Percentiles rank a stretch among this genome's conserved stretches.
These are phyloP conservation scores for Ustilago hordei DNA, from an alignment of 1,284 basidiomycete species.

Conservation along the genomic window DNA sequence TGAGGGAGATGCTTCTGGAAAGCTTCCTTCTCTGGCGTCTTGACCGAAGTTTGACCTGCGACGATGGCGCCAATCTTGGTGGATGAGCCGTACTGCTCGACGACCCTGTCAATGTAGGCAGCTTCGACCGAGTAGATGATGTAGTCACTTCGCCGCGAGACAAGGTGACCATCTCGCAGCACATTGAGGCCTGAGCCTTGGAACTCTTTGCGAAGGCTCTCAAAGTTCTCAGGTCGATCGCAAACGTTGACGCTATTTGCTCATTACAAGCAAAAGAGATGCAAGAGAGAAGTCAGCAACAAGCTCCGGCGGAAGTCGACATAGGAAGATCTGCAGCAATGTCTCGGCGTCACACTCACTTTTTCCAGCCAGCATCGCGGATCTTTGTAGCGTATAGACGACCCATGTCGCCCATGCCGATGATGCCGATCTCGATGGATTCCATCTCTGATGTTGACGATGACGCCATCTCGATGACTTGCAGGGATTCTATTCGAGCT, in stretches of 20 bases:
- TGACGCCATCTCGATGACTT: neutral
- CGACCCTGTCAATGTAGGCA: constrained; percentile 85
- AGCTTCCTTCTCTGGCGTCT: constrained; percentile 89
- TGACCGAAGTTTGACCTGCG: constrained; percentile 94
- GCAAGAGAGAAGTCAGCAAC: constrained; percentile 71
- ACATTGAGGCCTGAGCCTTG: constrained; percentile 77
- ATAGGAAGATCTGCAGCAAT: neutral
- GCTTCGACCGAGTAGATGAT: constrained; percentile 96
- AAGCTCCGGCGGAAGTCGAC: constrained; percentile 63
- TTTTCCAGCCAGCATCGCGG: constrained; percentile 80
- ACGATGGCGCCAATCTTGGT: constrained; percentile 93
- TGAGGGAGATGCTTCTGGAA: constrained; percentile 89
- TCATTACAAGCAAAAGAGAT: neutral
- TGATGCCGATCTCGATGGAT: constrained; percentile 69
- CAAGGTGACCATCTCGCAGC: constrained; percentile 82
- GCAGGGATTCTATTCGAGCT: neutral
- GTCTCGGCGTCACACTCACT: constrained; percentile 6
- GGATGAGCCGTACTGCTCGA: constrained; percentile 89
- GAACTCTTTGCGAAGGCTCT: constrained; percentile 76
- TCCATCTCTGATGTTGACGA: constrained; percentile 40
- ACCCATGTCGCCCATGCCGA: constrained; percentile 81
- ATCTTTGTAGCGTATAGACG: constrained; percentile 87
- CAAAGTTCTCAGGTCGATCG: constrained; percentile 83
- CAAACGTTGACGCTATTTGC: constrained; percentile 81
- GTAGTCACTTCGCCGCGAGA: constrained; percentile 85